Base-by-base conservation (phyloP, 2,329 filamentous ascomycete species). In the Aspergillus sergii region DNA sequence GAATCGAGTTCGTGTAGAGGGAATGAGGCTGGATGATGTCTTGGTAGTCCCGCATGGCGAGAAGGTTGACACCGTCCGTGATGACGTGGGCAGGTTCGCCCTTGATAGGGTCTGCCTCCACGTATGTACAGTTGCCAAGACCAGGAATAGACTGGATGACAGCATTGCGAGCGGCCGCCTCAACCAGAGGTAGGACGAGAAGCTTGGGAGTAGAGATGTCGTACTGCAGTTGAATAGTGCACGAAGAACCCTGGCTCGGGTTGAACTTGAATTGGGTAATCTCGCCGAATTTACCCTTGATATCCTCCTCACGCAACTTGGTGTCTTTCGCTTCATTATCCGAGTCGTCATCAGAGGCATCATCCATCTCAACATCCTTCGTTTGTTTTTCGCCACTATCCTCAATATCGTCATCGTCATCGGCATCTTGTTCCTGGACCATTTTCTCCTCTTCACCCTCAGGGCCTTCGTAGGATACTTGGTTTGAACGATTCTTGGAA, bases 1-100 rank as follows among this genome's bases (percentile, higher is more conserved):
- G 89, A 68, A 98, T 94, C 71, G 96, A 94, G 82, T 99, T 99
- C 68, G 94, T 97, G 78, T 91, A 89, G 72, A 97, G 89, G 60
- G 86, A 87, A 80, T 97, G 89, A 1, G 93, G 91, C 78, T 97
- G 89, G 80, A 98, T 91, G 76, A 91, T 89, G 73, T 95, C 88
- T 71, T 90, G 87, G 77, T 93, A 95, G 64, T 91, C 89, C 76
- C 95, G 93, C 91, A 99, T 97, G 30, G 94, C 94, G 67, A 87
- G 84, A 48, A 99, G 83, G 78, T 98, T 99, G 71, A 94, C 90
- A 63, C 95, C 95, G 30, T 90, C 87, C 1, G 93, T 94, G 71
- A 93, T 86, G 60, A 97, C 87, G 50, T 80, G 77, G 21, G 78
- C 77, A 10, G 83, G 79, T 39, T 82, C 78, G 11, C 73, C 75